Evolutionary conservation across 257 asterid genomes (phyloP), one percentile per base, ranked within the genome.

Genomic region (Nicotiana sylvestris): DNA sequence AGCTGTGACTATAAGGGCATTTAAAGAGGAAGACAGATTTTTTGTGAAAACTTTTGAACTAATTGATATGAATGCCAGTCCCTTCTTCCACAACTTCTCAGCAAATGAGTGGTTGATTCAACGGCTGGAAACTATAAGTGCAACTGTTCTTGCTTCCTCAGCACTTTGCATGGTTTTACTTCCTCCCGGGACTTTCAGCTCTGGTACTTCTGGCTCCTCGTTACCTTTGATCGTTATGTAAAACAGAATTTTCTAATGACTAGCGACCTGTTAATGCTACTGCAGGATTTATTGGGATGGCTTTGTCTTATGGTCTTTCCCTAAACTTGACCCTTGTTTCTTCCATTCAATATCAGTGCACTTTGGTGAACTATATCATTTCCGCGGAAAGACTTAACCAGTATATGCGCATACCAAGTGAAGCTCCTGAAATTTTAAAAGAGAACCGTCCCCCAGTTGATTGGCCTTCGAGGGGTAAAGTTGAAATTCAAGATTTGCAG

Each of bases 81-180:
- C 98, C 5, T 90, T 88, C 85, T 95, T 95, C 80, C 91, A 95
- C 81, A 89, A 86, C 58, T 72, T 95, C 77, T 93, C 87, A 55
- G 97, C 97, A 55, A 92, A 90, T 97, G 97, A 95, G 86, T 94
- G 99, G 99, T 88, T 95, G n/a, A 90, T 94, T 90, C 82, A 92
- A 68, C 97, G 97, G 57, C 85, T 94, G 86, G 96, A 94, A 46
- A 46, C 60, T 72, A 46, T 46, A 43, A 72, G 79, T 46, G 79
- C 86, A 64, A 89, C 66, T 84, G 91, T 81, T 92, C 97, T 39
- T 92, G 91, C 64, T 9, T 94, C 67, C 89, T 95, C 5, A 92
- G 94, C 72, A 87, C 91, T 57, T 92, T 89, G 74, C 49, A 29
- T 81, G 72, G 72, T 32, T 81, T 49, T 57, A 57, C 72, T 43